Base-by-base conservation (phyloP, 2,329 filamentous ascomycete genomes). In the Fusarium heterosporum region DNA sequence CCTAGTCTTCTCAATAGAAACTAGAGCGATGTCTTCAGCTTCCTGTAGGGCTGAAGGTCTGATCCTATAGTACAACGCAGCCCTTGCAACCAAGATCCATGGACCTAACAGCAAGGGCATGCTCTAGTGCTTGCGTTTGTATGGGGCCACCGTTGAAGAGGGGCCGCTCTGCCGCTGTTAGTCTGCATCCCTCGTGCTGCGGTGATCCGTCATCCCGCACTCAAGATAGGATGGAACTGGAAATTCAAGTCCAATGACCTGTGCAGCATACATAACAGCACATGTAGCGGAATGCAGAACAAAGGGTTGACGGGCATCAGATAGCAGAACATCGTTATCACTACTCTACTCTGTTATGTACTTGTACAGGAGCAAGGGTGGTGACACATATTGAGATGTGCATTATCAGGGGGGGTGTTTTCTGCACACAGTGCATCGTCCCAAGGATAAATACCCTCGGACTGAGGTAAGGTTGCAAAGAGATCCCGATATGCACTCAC, bases 11-110 rank as follows among this genome's bases (percentile, higher is more conserved):
- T 26, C 41, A 50, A 48, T 26, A 28, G 29, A 10, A 47, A 46
- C 38, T 29, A 55, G 25, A 48, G 34, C 43, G 28, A 38, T 54
- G 45, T 53, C 48, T 55, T 62, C 52, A n/a, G n/a, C n/a, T n/a
- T 45, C 32, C 45, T 66, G 45, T 68, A 68, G 65, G 65, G 65
- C 65, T 68, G 65, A 68, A 40, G 36, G 36, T 25, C 30, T 54
- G 64, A 64, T 56, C 47, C 64, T n/a, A n/a, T n/a, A n/a, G n/a
- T 46, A 34, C 40, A 38, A 55, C 22, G 48, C 55, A 64, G 47
- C 52, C 40, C 36, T 48, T 55, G 48, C 65, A 68, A 48, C 42
- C 64, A 68, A 68, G 64, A 66, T 62, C 61, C 64, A 68, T 61
- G 55, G 39, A 52, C 43, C 41, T 45, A 30, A 22, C 48, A 51